Conservation (phyloP, 2,329 filamentous ascomycete species). For the Talaromyces sp. region DNA sequence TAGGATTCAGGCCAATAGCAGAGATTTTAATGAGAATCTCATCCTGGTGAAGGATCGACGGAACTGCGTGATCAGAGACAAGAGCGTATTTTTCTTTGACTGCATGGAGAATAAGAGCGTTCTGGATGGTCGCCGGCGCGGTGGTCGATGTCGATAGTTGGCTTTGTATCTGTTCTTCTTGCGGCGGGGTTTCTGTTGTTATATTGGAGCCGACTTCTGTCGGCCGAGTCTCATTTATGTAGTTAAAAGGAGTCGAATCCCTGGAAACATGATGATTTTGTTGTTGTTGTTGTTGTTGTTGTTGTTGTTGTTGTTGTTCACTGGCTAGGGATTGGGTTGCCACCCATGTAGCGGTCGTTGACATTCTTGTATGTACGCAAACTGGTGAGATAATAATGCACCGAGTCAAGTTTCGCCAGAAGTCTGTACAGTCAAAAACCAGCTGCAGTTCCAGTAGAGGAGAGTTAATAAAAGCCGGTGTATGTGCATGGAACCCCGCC, state of each 20-base stretch:
- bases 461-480: background rate
- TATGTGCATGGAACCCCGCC: background rate
- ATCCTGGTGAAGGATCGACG: conserved; percentile 37
- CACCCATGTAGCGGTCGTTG: background rate
- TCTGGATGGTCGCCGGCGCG: conserved; percentile 1
- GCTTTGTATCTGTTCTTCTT: background rate
- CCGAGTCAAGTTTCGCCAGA: background rate
- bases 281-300: background rate
- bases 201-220: background rate
- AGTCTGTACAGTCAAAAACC: background rate
- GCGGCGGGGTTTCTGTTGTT: background rate
- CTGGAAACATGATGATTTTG: background rate
- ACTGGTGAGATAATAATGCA: background rate
- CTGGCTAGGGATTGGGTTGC: background rate
- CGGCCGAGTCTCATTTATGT: background rate
- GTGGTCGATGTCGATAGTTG: background rate
- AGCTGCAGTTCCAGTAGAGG: background rate
- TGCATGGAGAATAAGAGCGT: conserved; percentile 47
- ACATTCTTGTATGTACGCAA: background rate
- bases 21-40: conserved; percentile 61
- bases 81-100: conserved; percentile 48
- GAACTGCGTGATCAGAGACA: conserved; percentile 42
- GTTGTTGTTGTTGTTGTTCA: background rate
- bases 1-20: conserved; percentile 68
- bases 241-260: background rate